Conservation (phyloP, 2,329 filamentous ascomycete species). For the Lasiodiplodia hormozganensis region DNA sequence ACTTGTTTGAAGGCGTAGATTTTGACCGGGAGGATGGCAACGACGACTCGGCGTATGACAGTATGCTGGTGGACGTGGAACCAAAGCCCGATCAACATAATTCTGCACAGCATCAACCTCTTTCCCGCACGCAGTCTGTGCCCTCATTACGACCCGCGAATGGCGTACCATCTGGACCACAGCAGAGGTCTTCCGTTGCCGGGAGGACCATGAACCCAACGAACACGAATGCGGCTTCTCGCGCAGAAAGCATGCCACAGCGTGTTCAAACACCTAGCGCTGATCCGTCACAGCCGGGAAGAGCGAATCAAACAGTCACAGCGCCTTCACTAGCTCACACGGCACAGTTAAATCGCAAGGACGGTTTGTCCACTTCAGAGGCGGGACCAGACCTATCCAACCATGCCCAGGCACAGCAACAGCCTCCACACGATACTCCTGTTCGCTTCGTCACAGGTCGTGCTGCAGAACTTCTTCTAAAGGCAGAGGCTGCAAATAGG, state of each 20-base stretch:
- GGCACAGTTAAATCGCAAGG: slow-evolving; percentile 3
- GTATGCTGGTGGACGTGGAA: slow-evolving; percentile 22
- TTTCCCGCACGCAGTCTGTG: slow-evolving; percentile 37
- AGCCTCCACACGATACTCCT: slow-evolving; percentile 37
- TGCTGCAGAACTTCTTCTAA: slow-evolving; percentile 50
- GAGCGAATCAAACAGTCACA: slow-evolving; percentile 37
- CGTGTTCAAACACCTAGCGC: slow-evolving; percentile 29
- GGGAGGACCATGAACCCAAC: slow-evolving; percentile 14
- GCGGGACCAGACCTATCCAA: slow-evolving; percentile 34
- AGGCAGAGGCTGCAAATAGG: slow-evolving; percentile 37
- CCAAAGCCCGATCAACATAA: slow-evolving; percentile 18
- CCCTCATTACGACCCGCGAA: slow-evolving; percentile 34
- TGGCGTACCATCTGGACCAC: slow-evolving; percentile 34
- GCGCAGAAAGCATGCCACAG: slow-evolving; percentile 9
- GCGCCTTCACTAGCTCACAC: slow-evolving; percentile 1
- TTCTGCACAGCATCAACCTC: slow-evolving; percentile 27
- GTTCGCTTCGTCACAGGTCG: slow-evolving; percentile 56
- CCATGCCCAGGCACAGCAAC: slow-evolving; percentile 33
- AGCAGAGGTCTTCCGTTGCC: slow-evolving; percentile 34
- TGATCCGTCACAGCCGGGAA: slow-evolving; percentile 14
- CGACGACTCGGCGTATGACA: slow-evolving; percentile 28
- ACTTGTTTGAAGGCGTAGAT: slow-evolving; percentile 61
- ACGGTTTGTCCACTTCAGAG: slow-evolving; percentile 30
- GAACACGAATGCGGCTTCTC: slow-evolving; percentile 23
- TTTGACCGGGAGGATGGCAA: slow-evolving; percentile 22